Conservation (phyloP, 2,329 filamentous ascomycete species). For the Seiridium cupressi region DNA sequence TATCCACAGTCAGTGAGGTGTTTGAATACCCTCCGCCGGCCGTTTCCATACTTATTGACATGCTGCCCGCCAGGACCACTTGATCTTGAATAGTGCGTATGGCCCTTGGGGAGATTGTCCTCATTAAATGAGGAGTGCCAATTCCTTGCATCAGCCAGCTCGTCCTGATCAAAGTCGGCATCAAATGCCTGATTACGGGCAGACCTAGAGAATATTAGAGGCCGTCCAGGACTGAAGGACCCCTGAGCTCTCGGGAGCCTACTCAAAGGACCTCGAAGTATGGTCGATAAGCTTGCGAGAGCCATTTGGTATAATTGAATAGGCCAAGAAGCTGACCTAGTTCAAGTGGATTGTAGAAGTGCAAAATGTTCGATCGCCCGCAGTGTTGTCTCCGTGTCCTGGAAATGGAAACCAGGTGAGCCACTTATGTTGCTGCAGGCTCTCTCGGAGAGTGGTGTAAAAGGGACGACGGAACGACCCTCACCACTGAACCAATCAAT, state of each 20-base stretch:
- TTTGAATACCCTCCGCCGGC: background rate
- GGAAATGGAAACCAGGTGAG: no score
- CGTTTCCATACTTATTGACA: conserved; percentile 52
- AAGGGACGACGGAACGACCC: no score
- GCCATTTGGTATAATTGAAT: background rate
- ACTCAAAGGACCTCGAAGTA: background rate
- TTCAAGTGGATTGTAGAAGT: no score
- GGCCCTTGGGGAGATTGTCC: conserved; percentile 46
- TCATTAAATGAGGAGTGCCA: conserved; percentile 48
- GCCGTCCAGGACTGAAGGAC: background rate
- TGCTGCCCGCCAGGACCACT: conserved; percentile 62
- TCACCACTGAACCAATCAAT: no score
- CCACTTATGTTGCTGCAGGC: no score
- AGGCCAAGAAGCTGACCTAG: no score
- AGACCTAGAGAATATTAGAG: conserved; percentile 6
- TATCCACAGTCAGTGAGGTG: conserved; percentile 19
- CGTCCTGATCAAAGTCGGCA: conserved; percentile 46
- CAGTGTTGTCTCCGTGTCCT: no score
- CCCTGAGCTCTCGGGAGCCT: background rate
- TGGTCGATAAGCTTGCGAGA: background rate
- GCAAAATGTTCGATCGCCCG: no score
- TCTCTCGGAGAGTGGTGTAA: no score
- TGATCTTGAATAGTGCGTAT: conserved; percentile 54
- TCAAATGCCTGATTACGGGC: conserved; percentile 44
- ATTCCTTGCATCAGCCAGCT: conserved; percentile 47